Evolutionary conservation across 192 early-diverging fungal species (phyloP), one percentile per base, ranked within the genome.

Genomic region (Martensiomyces pterosporus): DNA sequence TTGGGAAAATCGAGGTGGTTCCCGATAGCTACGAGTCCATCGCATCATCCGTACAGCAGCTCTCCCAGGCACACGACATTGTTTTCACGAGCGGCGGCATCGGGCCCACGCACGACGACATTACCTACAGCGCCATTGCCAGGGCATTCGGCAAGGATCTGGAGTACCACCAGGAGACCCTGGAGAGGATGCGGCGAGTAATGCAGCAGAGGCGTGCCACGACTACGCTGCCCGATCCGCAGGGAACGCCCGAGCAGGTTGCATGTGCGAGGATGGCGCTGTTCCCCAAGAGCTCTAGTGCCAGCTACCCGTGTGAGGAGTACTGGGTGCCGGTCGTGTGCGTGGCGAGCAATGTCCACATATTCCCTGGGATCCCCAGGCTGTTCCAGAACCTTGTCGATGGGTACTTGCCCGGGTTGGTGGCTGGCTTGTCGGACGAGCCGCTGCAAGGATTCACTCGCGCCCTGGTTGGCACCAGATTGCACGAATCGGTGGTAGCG

Each of bases 71-170:
- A 5, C 78, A 74, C 55, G 64, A 75, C 47, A 48, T 82, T 13
- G 87, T 88, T 13, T 75, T 90, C 43, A 90, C 87, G 17, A 82
- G 74, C 49, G 87, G 87, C 21, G 87, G 87, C 8, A 87, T 88
- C 34, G 84, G 85, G 26, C 78, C 80, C 3, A 85, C 85, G 0
- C 79, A 84, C 52, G 82, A 84, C 43, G 80, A 86, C 51, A 82
- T 86, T 27, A 87, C 80, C 0, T 87, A 89, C 53, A 47, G 47
- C 15, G 70, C 84, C 1, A 55, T 90, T 3, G 84, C 82, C 7
- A 52, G 47, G 21, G 80, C 86, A 4, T 88, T 79, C 53, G 55
- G 58, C 48, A 35, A 60, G 22, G n/a, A 46, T n/a, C 60, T 90
- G 21, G 52, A 36, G 21, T 56, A 78, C 48, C 79, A 87, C 51